These are phyloP conservation scores for Fusarium heterosporum DNA, from an alignment of 2,329 filamentous ascomycete species.

Conservation along the genomic window DNA sequence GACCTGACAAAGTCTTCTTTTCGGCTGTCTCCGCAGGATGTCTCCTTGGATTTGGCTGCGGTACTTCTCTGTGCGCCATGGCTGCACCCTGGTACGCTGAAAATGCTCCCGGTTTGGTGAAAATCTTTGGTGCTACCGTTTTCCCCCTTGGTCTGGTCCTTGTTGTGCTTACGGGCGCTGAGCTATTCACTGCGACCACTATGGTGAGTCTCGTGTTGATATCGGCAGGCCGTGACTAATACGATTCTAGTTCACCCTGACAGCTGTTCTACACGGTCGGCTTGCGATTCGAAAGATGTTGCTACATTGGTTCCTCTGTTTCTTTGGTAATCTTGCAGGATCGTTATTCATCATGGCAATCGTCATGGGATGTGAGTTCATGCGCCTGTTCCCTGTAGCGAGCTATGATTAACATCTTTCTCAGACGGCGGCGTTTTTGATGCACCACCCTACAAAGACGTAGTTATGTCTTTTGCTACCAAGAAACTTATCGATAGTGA, in stretches of 20 bases:
- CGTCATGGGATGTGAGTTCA: constrained; percentile 55
- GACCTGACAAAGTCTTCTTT: constrained; percentile 39
- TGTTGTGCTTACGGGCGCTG: constrained; percentile 38
- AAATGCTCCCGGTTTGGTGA: constrained; percentile 40
- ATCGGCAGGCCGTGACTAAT: not conserved
- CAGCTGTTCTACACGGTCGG: constrained; percentile 39
- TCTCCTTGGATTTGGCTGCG: constrained; percentile 42
- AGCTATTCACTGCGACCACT: constrained; percentile 40
- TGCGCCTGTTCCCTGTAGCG: accelerated
- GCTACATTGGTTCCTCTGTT: constrained; percentile 58
- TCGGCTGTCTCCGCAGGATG: constrained; percentile 39
- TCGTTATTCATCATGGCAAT: constrained; percentile 61
- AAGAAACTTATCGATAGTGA: constrained; percentile 61
- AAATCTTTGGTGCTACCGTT: constrained; percentile 39
- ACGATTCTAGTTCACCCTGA: constrained; percentile 34
- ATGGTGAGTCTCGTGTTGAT: constrained; percentile 19
- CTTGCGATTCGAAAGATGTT: constrained; percentile 42
- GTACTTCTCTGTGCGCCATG: constrained; percentile 37
- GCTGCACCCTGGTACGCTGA: constrained; percentile 43
- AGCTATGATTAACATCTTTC: not conserved
- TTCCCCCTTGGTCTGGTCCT: constrained; percentile 42
- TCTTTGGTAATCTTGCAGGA: constrained; percentile 62
- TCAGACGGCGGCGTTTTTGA: constrained; percentile 59
- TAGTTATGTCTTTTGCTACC: constrained; percentile 59
- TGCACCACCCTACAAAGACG: constrained; percentile 56